phyloP scores from a whole-genome alignment of 2,329 filamentous ascomycete species.

The Aspergillus latus region DNA sequence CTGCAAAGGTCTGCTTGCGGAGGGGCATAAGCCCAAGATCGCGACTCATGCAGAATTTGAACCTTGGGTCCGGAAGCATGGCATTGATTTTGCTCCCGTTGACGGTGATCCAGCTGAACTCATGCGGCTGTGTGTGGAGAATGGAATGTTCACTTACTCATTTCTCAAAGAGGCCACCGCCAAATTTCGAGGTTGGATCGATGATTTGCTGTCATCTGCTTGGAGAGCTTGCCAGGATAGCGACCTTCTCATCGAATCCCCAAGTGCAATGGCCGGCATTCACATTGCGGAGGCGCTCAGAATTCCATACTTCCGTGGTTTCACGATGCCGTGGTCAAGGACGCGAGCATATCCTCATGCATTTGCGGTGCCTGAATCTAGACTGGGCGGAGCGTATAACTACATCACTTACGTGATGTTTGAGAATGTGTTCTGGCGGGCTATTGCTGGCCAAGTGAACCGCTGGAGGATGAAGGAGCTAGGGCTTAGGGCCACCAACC shows the following conservation, averaged over 20 bases:
- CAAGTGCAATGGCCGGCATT: slow-evolving; percentile 95
- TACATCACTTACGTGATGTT: slow-evolving; percentile 95
- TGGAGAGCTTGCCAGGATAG: slow-evolving; percentile 82
- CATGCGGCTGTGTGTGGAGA: slow-evolving; percentile 94
- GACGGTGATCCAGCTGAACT: slow-evolving; percentile 90
- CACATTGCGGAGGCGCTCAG: slow-evolving; percentile 91
- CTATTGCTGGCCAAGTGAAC: slow-evolving; percentile 88
- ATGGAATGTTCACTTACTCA: slow-evolving; percentile 92
- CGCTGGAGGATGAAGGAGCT: slow-evolving; percentile 83
- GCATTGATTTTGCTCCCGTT: slow-evolving; percentile 86
- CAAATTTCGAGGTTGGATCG: slow-evolving; percentile 93
- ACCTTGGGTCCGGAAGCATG: slow-evolving; percentile 84
- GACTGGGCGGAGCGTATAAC: slow-evolving; percentile 94
- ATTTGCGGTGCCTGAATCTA: slow-evolving; percentile 87
- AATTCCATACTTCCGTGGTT: slow-evolving; percentile 95
- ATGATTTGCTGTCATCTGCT: slow-evolving; percentile 77
- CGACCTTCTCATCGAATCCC: slow-evolving; percentile 90
- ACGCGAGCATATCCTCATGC: slow-evolving; percentile 95
- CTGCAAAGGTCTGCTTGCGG: slow-evolving; percentile 82
- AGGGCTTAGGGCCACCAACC: slow-evolving; percentile 72
- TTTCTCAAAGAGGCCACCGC: slow-evolving; percentile 85
- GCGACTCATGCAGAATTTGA: slow-evolving; percentile 91
- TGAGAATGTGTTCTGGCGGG: slow-evolving; percentile 95
- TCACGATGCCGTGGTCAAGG: slow-evolving; percentile 98
- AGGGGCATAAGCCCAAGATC: slow-evolving; percentile 83